These are phyloP conservation scores for Fusarium camptoceras DNA, from an alignment of 2,329 filamentous ascomycete genomes.

Conservation along the genomic window DNA sequence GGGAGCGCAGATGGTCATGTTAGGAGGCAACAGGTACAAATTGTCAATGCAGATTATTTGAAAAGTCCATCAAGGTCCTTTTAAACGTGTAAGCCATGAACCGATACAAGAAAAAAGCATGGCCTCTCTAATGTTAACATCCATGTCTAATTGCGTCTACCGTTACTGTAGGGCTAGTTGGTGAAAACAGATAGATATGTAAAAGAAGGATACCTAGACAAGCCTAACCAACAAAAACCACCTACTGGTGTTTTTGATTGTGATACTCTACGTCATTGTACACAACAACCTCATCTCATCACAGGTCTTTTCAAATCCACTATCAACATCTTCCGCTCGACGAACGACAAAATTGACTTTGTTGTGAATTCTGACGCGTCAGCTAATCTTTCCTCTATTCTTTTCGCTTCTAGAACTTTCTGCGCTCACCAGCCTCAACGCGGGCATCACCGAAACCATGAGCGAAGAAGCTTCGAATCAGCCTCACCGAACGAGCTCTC, in stretches of 20 bases:
- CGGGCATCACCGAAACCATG: constrained; percentile 13
- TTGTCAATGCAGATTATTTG: not conserved
- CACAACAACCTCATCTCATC: not conserved
- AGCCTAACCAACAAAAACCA: too few relatives aligned
- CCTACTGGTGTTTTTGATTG: not conserved
- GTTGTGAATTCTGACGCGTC: not conserved
- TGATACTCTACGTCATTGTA: constrained; percentile 30
- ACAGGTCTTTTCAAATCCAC: not conserved
- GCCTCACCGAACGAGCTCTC: constrained; percentile 30
- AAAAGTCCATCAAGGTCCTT: not conserved
- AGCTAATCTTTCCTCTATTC: not conserved
- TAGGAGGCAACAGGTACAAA: not conserved
- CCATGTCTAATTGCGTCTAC: not conserved
- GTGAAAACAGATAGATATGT: too few relatives aligned
- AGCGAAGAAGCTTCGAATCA: constrained; percentile 25
- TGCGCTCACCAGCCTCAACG: not conserved
- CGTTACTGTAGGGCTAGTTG: not conserved
- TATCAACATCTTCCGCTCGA: not conserved
- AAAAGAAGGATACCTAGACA: too few relatives aligned
- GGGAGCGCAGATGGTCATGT: not conserved
- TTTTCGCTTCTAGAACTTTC: not conserved
- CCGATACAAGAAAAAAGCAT: not conserved
- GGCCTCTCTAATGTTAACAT: not conserved
- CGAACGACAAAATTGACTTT: not conserved
- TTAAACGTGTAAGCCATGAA: not conserved